Evolutionary conservation across 768 basidiomycete genomes (phyloP).

Genomic region (Leccinellum luteum): DNA sequence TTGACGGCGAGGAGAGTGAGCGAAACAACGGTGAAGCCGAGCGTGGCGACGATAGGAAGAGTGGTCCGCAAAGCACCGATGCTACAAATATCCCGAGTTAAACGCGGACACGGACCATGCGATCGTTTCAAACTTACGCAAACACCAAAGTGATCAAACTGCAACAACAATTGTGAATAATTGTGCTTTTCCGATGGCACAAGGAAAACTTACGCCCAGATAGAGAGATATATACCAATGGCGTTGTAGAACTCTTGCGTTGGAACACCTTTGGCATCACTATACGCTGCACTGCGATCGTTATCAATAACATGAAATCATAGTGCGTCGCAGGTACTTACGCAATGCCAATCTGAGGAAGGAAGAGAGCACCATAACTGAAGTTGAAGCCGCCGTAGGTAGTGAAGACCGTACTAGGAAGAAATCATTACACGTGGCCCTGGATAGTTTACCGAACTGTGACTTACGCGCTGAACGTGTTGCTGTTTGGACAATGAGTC

Average conservation of each 20-base stretch:
- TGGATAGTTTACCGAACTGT: not conserved
- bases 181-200: not conserved
- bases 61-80: slow-evolving; percentile 29
- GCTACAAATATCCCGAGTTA: slow-evolving; percentile 5
- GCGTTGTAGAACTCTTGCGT: slow-evolving; percentile 24
- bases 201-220: slow-evolving; percentile 22
- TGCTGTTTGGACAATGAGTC: slow-evolving; percentile 14
- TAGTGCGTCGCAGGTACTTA: slow-evolving; percentile 5
- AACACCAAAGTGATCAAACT: slow-evolving; percentile 28
- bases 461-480: slow-evolving; percentile 28
- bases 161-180: not conserved
- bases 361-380: slow-evolving; percentile 26
- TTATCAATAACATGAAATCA: not conserved
- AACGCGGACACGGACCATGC: not conserved
- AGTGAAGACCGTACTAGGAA: slow-evolving; percentile 23
- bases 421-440: not conserved
- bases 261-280: slow-evolving; percentile 19
- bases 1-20: slow-evolving; percentile 26
- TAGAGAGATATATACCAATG: slow-evolving; percentile 27
- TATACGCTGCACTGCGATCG: slow-evolving; percentile 21
- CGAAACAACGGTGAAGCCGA: slow-evolving; percentile 21
- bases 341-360: slow-evolving; percentile 28
- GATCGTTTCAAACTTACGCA: slow-evolving; percentile 12
- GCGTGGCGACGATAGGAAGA: slow-evolving; percentile 19
- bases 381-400: slow-evolving; percentile 32